phyloP scores from a whole-genome alignment of 345 rosid species.

The Hibiscus mutabilis region DNA sequence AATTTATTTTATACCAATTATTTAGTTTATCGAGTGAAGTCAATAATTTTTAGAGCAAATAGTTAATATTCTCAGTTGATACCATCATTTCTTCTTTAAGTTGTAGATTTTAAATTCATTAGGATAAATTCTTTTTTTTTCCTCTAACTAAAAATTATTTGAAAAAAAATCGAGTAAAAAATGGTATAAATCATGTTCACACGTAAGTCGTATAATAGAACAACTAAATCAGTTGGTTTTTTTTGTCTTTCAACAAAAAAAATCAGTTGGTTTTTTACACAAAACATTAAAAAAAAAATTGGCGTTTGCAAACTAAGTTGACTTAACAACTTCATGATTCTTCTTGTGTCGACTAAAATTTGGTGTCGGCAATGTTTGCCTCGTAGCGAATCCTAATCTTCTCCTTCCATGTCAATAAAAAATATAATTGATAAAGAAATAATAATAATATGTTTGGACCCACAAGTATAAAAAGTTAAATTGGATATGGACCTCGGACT shows the following conservation, averaged over 20 bases:
- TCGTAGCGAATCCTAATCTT: neutral
- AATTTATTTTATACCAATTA: neutral
- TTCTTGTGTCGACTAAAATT: neutral
- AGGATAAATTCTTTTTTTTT: too few relatives aligned
- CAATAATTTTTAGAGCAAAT: too few relatives aligned
- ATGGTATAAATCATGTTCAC: neutral
- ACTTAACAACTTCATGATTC: neutral
- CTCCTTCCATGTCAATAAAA: neutral
- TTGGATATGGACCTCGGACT: conserved; percentile 16
- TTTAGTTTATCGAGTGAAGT: neutral
- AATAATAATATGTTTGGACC: neutral
- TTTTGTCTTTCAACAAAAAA: too few relatives aligned
- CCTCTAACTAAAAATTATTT: too few relatives aligned
- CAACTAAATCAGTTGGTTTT: neutral
- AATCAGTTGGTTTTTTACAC: too few relatives aligned
- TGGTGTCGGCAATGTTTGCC: neutral
- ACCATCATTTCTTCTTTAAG: too few relatives aligned
- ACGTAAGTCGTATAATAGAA: neutral
- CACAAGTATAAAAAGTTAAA: neutral
- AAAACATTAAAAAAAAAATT: neutral
- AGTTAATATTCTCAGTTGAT: too few relatives aligned
- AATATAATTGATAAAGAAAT: neutral
- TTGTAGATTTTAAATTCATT: too few relatives aligned
- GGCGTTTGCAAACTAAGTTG: neutral
- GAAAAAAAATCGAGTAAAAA: too few relatives aligned